phyloP scores from a whole-genome alignment of 306 rosid species.

The Potentilla sterilis region DNA sequence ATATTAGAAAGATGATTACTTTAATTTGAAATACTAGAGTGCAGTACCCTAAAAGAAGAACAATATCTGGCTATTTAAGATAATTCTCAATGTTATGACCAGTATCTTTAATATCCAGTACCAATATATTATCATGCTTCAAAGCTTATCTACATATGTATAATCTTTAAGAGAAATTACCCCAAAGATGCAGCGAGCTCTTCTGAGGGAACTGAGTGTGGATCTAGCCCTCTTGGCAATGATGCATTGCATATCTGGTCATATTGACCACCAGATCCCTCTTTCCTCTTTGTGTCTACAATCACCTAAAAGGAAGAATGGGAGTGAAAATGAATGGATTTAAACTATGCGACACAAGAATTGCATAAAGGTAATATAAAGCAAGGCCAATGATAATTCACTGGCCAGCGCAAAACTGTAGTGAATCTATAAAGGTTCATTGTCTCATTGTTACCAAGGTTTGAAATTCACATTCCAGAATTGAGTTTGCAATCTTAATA shows the following conservation, averaged over 20 bases:
- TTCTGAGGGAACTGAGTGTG: conserved; percentile 85
- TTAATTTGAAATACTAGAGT: conserved; percentile 14
- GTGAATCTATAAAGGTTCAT: neutral
- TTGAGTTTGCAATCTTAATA: neutral
- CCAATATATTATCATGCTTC: conserved; percentile 3
- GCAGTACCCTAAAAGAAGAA: conserved; percentile 1
- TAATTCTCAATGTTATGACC: conserved; percentile 19
- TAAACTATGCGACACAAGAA: neutral
- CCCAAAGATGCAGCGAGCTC: conserved; percentile 97
- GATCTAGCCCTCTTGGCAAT: conserved; percentile 89
- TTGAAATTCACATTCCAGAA: conserved; percentile 13
- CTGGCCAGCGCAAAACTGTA: neutral
- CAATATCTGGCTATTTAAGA: conserved; percentile 1
- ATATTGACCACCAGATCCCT: conserved; percentile 57
- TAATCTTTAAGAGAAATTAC: conserved; percentile 37
- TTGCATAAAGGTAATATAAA: neutral
- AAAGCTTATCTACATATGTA: conserved; percentile 15
- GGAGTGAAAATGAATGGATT: neutral
- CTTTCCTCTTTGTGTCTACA: conserved; percentile 57
- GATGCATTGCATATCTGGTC: conserved; percentile 92
- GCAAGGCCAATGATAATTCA: neutral
- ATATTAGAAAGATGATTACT: conserved; percentile 1
- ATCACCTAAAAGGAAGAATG: conserved; percentile 49
- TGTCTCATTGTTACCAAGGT: neutral
- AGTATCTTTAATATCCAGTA: neutral